Percentiles rank a stretch among this genome's conserved stretches.
Conservation (phyloP, 257 asterid species). For the Nicotiana undulata region DNA sequence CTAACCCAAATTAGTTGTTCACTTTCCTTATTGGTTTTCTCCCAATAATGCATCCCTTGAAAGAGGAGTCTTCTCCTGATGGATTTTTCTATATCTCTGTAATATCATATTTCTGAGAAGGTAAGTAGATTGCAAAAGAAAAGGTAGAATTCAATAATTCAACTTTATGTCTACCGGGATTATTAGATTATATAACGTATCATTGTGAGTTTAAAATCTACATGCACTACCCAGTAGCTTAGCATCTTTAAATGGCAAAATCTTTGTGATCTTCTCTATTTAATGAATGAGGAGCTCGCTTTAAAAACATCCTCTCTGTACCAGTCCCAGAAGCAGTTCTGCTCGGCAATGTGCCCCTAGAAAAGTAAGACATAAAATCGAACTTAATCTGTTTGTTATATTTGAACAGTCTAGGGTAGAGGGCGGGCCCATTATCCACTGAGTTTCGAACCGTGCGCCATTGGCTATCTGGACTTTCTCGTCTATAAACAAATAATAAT, state of each 20-base stretch:
- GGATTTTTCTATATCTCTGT: neutral
- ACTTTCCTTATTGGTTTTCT: neutral
- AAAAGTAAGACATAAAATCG: neutral
- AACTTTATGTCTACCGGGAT: neutral
- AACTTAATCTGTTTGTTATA: neutral
- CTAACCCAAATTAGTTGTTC: neutral
- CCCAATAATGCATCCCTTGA: neutral
- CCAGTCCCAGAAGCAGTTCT: conserved; percentile 1
- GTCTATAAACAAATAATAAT: no score
- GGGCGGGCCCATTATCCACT: no score
- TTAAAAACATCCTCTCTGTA: conserved; percentile 1
- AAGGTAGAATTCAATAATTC: neutral
- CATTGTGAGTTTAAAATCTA: neutral
- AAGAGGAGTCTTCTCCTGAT: neutral
- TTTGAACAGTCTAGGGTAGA: neutral
- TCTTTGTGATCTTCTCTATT: conserved; percentile 6
- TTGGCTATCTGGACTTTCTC: no score
- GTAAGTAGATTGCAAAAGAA: neutral
- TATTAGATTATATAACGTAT: neutral
- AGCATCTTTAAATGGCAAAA: neutral
- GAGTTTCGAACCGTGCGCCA: no score
- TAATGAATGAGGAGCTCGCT: neutral
- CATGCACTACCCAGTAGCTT: neutral
- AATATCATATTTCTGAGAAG: neutral
- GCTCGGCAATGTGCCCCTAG: neutral